Evolutionary conservation across 805 yeast genomes (phyloP), one percentile per base, ranked within the genome.

Genomic region (Barnettozyma vustinii): DNA sequence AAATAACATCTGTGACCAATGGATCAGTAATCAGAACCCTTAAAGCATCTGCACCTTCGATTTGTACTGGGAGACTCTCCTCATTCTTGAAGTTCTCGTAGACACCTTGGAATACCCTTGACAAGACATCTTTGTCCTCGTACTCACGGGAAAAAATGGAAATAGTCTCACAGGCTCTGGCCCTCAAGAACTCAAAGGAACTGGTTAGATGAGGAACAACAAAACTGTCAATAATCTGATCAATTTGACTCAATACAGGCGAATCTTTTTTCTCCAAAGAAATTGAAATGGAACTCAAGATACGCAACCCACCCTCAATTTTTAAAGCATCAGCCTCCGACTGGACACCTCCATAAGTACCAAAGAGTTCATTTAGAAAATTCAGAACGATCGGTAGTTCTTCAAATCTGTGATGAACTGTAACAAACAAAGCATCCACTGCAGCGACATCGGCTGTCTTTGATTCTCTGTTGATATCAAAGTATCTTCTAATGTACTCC

Each of bases 11-110:
- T 55, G 79, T 80, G 56, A 92, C 89, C 41, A 80, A 79, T 2
- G 79, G 79, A 42, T 83, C 79, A n/a, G 75, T 73, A 48, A 90
- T 73, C 57, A 86, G 77, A 4, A 94, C 82, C 67, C 89, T 96
- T 48, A 94, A 73, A 0, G 96, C 95, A 58, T 89, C 78, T 0
- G 97, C 91, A 20, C 92, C 89, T 63, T 88, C 92, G 46, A 94
- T 80, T 65, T 83, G 87, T 9, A 91, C 81, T 0, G 97, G 95
- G 53, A 86, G 69, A 23, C 71, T 66, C 33, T 62, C 56, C 46
- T 81, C 83, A 55, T 52, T 60, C 54, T 65, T 60, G 56, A 66
- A 74, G 58, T 65, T 70, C 50, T 57, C 64, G 60, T 59, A 73
- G 50, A 72, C 68, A 37, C 67, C 64, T 58, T 72, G 70, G 64